These are phyloP conservation scores for Candida berthetii DNA, from an alignment of 805 yeast species.

Conservation along the genomic window DNA sequence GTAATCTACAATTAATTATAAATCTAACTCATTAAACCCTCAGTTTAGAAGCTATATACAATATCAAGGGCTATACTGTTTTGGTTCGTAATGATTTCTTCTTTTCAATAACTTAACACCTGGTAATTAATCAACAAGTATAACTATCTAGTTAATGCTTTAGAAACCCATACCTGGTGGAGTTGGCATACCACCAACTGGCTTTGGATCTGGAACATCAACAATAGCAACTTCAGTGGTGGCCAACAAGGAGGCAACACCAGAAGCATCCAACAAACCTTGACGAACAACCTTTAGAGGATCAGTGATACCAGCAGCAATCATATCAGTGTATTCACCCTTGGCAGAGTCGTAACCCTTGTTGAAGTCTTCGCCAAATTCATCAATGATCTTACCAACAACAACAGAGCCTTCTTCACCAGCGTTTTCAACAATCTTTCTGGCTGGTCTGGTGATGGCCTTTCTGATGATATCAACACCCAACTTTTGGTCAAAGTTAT, in stretches of 20 bases:
- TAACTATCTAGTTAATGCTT: not conserved
- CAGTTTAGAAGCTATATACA: no score
- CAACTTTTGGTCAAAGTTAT: conserved; percentile 91
- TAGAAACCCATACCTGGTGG: conserved; percentile 52
- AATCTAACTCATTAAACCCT: no score
- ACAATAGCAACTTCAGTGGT: conserved; percentile 98
- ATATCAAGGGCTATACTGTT: no score
- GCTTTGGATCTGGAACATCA: conserved; percentile 79
- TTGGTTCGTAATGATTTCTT: no score
- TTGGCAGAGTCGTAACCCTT: conserved; percentile 88
- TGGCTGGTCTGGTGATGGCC: conserved; percentile 94
- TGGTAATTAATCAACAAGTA: not conserved
- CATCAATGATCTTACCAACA: conserved; percentile 72
- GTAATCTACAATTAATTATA: no score
- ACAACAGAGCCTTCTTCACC: conserved; percentile 96
- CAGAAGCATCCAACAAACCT: conserved; percentile 93
- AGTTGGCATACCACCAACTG: conserved; percentile 39
- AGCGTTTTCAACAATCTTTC: conserved; percentile 91
- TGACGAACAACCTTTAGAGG: conserved; percentile 97
- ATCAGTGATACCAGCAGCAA: conserved; percentile 94
- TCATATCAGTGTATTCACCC: conserved; percentile 93
- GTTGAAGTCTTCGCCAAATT: conserved; percentile 65
- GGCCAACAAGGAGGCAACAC: conserved; percentile 95
- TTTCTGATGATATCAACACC: conserved; percentile 92
- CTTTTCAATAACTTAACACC: no score